These are phyloP conservation scores for Pisolithus albus DNA, from an alignment of 768 basidiomycete genomes.

Conservation along the genomic window DNA sequence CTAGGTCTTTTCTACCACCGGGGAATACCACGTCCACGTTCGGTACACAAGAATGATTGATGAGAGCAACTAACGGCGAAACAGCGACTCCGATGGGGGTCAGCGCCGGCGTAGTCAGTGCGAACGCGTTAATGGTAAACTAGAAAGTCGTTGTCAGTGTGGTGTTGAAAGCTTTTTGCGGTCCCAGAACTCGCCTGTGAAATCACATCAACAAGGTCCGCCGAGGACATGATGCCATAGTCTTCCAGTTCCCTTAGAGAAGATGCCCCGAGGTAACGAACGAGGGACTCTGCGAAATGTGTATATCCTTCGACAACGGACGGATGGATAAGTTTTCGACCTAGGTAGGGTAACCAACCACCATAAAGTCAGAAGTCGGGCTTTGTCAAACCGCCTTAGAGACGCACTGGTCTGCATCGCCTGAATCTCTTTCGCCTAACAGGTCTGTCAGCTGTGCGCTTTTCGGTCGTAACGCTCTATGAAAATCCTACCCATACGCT, in stretches of 20 bases:
- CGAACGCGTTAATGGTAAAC: conserved; percentile 91
- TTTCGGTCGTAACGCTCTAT: neutral
- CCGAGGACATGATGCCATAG: conserved; percentile 50
- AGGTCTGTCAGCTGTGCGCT: neutral
- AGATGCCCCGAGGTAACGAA: conserved; percentile 58
- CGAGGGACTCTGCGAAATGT: conserved; percentile 66
- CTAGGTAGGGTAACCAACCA: conserved; percentile 28
- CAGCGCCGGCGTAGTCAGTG: conserved; percentile 71
- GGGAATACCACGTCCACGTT: conserved; percentile 94
- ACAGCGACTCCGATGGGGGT: conserved; percentile 80
- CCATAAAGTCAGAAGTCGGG: neutral
- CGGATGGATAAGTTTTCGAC: conserved; percentile 47
- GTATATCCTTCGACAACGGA: conserved; percentile 51
- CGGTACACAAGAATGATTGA: conserved; percentile 85
- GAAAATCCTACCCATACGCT: conserved; percentile 49
- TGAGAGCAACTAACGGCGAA: conserved; percentile 70
- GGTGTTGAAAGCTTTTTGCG: neutral
- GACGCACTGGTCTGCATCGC: conserved; percentile 71
- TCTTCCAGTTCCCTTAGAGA: conserved; percentile 53
- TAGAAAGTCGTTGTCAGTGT: conserved; percentile 23
- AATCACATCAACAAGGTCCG: conserved; percentile 61
- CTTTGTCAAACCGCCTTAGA: neutral
- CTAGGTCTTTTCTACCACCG: conserved; percentile 30
- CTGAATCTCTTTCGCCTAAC: conserved; percentile 57
- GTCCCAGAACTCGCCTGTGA: conserved; percentile 48